Evolutionary conservation across 2,329 filamentous ascomycete species (phyloP), one percentile per base, ranked within the genome.

Genomic region (Spiromastix sp.): DNA sequence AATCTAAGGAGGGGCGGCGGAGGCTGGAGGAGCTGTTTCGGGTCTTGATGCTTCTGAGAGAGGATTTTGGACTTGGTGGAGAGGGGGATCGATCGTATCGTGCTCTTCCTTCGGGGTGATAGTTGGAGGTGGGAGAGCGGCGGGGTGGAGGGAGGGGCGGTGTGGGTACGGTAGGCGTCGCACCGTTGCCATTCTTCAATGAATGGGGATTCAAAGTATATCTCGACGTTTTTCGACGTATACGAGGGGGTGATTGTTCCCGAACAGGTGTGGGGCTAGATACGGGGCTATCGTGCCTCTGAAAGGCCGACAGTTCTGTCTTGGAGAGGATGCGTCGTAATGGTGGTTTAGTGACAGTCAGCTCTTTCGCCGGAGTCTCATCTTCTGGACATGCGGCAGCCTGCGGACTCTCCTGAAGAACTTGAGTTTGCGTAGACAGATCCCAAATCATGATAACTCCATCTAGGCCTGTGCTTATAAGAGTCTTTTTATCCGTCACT

Each of bases 281-380:
- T n/a, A 57, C 48, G 4, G 66, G 59, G 15, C 56, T 57, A n/a
- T 66, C 63, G 12, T 66, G 62, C 35, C 67, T 63, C 42, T 72
- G 68, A 35, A 93, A 87, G 41, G 87, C 84, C 6, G 85, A 82
- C 26, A 96, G 65, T 49, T 96, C 89, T 1, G 81, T 79, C 48
- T 83, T 85, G 2, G 87, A 94, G 20, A 96, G 67, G 6, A 98
- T 82, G 37, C 84, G 81, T 35, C 91, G 74, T 21, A 96, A 63
- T 3, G 89, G 87, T 22, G 81, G 83, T 19, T 78, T 77, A 24
- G 70, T 67, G 1, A 74, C 66, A 2, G 72, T 64, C 13, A 60
- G 51, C 28, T 70, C 67, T 42, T 69, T 71, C 8, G 51, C 46
- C n/a, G 63, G 52, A 5, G 54, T 56, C 17, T 55, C 53, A 11